Evolutionary conservation across 352 stramenopile genomes (phyloP).

Genomic region (Phytophthora citrophthora): DNA sequence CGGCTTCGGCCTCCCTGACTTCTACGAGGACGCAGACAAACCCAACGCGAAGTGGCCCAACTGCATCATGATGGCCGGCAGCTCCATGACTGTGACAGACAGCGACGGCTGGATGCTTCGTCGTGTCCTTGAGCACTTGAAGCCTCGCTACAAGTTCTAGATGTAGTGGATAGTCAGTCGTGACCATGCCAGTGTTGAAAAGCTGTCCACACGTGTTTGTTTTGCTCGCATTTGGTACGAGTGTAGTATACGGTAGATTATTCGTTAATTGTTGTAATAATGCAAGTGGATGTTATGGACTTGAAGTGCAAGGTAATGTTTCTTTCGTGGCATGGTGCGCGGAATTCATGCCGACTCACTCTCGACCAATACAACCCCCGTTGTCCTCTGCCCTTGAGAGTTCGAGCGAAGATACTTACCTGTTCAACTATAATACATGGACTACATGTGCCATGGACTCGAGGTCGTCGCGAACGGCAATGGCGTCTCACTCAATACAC

Average conservation of each 20-base stretch:
- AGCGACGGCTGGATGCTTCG: slow-evolving; percentile 30
- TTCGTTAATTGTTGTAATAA: slow-evolving; percentile 5
- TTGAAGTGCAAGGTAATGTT: background rate
- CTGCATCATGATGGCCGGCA: slow-evolving; percentile 25
- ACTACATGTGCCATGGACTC: too few relatives aligned
- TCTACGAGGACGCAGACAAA: slow-evolving; percentile 12
- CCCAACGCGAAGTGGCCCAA: slow-evolving; percentile 8
- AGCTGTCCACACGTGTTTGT: too few relatives aligned
- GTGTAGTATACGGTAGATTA: background rate
- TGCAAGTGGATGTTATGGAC: background rate
- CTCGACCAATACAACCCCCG: too few relatives aligned
- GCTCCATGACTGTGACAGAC: slow-evolving; percentile 17
- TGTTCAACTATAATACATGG: too few relatives aligned
- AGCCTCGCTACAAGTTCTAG: slow-evolving; percentile 23
- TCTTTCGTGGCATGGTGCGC: background rate
- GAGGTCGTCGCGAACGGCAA: too few relatives aligned
- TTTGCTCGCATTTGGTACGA: slow-evolving; percentile 4
- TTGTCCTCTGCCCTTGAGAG: too few relatives aligned
- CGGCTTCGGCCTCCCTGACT: slow-evolving; percentile 22
- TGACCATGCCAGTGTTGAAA: background rate
- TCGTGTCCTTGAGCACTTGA: slow-evolving; percentile 20
- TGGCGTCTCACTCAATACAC: too few relatives aligned
- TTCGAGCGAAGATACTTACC: too few relatives aligned
- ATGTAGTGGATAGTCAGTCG: background rate
- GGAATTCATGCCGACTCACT: too few relatives aligned